Base-by-base conservation (phyloP, 2,329 filamentous ascomycete genomes). In the Furcasterigmium furcatum region DNA sequence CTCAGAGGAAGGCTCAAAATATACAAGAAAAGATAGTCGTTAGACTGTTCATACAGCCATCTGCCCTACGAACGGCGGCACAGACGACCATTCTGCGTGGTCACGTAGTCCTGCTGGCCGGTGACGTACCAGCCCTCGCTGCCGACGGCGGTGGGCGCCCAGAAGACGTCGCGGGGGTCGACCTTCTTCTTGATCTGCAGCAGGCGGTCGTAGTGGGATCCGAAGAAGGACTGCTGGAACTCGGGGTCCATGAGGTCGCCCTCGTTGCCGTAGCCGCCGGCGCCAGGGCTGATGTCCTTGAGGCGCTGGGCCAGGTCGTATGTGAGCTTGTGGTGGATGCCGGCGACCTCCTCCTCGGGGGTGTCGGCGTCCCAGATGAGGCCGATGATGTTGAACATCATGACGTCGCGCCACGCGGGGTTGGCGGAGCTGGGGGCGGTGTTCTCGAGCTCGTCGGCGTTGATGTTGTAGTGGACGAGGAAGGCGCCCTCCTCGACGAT, bases 201-300 rank as follows among this genome's bases (percentile, higher is more conserved):
- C 24, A 56, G 45, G 13, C 43, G 38, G 38, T 45, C 36, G 38
- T 55, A 54, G 14, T 53, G 50, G 13, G 35, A 21, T 16, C 54
- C 50, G 24, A 41, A 55, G 36, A 56, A 55, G 27, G 39, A 47
- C 10, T 47, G 21, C 46, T 55, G 51, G 9, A 64, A 79, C 45
- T 71, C 52, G 2, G 66, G 67, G 55, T 77, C 66, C 47, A 66
- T 63, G 35, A 73, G 68, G 55, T 79, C 71, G 3, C 65, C 71
- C 62, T 82, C 77, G 48, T 77, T 78, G 55, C 74, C 57, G 49
- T 78, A 78, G 4, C 70, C 62, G 5, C 73, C 73, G 2, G 59
- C 59, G 2, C 63, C 68, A 4, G 70, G 71, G 1, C 69, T 66
- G 9, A 48, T 43, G 21, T 45, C 46, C 45, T 52, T 47, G 38